phyloP scores from a whole-genome alignment of 2,329 filamentous ascomycete genomes.

The Microcyclospora tardicrescens region DNA sequence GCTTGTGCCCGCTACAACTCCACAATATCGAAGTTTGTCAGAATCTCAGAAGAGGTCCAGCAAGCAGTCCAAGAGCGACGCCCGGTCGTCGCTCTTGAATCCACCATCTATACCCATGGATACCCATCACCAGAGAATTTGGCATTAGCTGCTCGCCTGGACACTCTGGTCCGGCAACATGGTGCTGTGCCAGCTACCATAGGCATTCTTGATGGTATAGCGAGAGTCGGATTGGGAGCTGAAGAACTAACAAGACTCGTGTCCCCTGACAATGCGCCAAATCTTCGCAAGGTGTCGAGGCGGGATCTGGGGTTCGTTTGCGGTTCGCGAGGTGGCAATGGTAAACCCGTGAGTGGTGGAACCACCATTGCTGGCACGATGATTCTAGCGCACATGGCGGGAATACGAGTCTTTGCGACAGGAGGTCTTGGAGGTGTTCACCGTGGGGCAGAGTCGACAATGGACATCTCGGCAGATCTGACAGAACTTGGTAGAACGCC shows the following conservation, averaged over 20 bases:
- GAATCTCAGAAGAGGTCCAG: slow-evolving; percentile 68
- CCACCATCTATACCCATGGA: slow-evolving; percentile 91
- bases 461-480: slow-evolving; percentile 92
- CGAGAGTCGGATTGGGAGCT: slow-evolving; percentile 61
- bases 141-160: slow-evolving; percentile 65
- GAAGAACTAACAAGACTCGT: slow-evolving; percentile 62
- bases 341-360: slow-evolving; percentile 64
- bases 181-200: slow-evolving; percentile 85
- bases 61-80: slow-evolving; percentile 61
- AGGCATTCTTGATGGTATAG: slow-evolving; percentile 71
- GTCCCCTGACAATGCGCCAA: slow-evolving; percentile 38
- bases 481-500: slow-evolving; percentile 84
- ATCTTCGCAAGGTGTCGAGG: slow-evolving; percentile 72
- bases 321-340: slow-evolving; percentile 56
- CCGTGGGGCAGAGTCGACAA: slow-evolving; percentile 67
- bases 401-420: slow-evolving; percentile 86
- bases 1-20: slow-evolving; percentile 5
- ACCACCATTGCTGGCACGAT: slow-evolving; percentile 92
- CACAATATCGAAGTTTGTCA: slow-evolving; percentile 42
- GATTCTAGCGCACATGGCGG: slow-evolving; percentile 72
- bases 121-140: slow-evolving; percentile 61
- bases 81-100: slow-evolving; percentile 86
- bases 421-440: slow-evolving; percentile 92
- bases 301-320: slow-evolving; percentile 74
- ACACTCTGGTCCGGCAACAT: slow-evolving; percentile 65